These are phyloP conservation scores for Trametes versicolor DNA, from an alignment of 1,284 basidiomycete genomes.

Conservation along the genomic window DNA sequence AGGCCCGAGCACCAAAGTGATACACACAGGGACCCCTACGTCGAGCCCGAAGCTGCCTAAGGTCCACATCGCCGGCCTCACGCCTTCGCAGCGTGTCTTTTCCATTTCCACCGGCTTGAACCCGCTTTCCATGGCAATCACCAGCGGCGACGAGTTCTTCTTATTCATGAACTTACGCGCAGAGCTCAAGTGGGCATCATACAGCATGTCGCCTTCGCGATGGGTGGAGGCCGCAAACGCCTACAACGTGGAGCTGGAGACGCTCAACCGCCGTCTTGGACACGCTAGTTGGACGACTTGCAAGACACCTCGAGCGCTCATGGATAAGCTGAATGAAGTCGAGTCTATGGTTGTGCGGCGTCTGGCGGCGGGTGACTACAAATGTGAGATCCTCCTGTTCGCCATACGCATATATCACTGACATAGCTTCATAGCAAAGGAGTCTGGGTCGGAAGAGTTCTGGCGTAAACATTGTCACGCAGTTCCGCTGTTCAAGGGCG, in stretches of 20 bases:
- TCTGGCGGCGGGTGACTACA: background rate
- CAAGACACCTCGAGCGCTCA: conserved; percentile 1
- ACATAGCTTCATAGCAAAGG: background rate
- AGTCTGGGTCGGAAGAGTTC: background rate
- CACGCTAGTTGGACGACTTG: background rate
- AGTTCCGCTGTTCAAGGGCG: conserved; percentile 8
- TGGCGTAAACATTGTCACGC: conserved; percentile 5
- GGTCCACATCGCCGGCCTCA: conserved; percentile 11
- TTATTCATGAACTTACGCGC: conserved; percentile 28
- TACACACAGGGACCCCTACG: too few relatives aligned
- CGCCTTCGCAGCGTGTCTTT: conserved; percentile 20
- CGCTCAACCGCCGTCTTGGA: background rate
- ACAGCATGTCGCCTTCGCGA: conserved; percentile 21
- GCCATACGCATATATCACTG: background rate
- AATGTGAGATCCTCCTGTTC: background rate
- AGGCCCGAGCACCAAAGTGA: too few relatives aligned
- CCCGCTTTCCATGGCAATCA: background rate
- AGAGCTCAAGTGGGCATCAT: conserved; percentile 1
- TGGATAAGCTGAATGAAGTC: background rate
- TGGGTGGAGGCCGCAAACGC: conserved; percentile 25
- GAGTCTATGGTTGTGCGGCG: background rate
- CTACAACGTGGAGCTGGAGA: conserved; percentile 11
- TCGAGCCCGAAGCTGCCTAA: conserved; percentile 5
- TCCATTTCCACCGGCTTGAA: conserved; percentile 22
- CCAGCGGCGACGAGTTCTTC: conserved; percentile 23